phyloP scores from a whole-genome alignment of 495 filamentous ascomycete genomes.

The Aspergillus ostianus region DNA sequence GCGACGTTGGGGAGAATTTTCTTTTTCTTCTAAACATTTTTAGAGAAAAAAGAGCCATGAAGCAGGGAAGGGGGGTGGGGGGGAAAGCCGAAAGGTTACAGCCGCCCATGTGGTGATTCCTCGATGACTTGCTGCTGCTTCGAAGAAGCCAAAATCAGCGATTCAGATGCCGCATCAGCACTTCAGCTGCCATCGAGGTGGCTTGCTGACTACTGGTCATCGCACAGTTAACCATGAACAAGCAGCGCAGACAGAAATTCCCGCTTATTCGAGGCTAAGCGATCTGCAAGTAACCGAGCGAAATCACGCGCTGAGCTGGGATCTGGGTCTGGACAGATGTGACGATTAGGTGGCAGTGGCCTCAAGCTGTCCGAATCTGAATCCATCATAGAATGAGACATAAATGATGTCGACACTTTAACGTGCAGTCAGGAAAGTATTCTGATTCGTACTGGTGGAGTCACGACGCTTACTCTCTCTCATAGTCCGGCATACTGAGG shows the following conservation, averaged over 20 bases:
- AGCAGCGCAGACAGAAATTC: neutral
- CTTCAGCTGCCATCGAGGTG: conserved; percentile 1
- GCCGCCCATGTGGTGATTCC: conserved; percentile 2
- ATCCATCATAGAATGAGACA: neutral
- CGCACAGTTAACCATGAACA: neutral
- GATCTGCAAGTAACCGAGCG: conserved; percentile 24
- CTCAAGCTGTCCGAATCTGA: neutral
- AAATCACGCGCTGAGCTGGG: conserved; percentile 22
- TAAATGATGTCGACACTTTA: neutral
- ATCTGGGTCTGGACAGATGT: conserved; percentile 9
- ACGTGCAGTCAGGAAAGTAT: neutral
- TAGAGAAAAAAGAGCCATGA: neutral
- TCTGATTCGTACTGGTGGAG: neutral
- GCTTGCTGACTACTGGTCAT: conserved; percentile 12
- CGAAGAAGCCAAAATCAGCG: neutral
- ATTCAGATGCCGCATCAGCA: neutral
- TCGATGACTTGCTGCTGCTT: neutral
- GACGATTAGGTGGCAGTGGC: neutral
- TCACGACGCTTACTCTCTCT: neutral
- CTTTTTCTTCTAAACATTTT: neutral
- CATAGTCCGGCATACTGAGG: neutral
- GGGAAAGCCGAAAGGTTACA: conserved; percentile 3
- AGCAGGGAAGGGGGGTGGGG: neutral
- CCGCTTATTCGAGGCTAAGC: conserved; percentile 13
- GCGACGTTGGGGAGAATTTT: neutral